Evolutionary conservation across 495 filamentous ascomycete genomes (phyloP).

Genomic region (Aspergillus olivimuriae): DNA sequence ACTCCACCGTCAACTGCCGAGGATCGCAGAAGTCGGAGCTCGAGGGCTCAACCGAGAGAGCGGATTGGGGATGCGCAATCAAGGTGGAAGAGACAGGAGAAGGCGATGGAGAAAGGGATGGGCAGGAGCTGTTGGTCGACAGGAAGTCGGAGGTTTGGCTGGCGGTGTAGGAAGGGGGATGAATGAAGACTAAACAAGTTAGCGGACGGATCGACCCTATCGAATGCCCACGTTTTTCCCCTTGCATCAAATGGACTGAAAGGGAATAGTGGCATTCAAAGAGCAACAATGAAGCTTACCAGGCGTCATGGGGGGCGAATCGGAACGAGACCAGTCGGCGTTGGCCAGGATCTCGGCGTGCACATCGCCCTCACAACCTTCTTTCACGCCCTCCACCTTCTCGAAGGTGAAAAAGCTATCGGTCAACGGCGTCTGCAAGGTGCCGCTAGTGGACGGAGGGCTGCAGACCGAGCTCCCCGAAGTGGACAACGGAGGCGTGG

Average conservation of each 20-base stretch:
- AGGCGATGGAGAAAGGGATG: constrained; percentile 75
- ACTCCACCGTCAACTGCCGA: constrained; percentile 77
- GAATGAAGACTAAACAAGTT: constrained; percentile 65
- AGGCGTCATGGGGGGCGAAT: constrained; percentile 86
- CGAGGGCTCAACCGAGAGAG: constrained; percentile 32
- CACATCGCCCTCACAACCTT: constrained; percentile 68
- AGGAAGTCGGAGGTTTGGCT: constrained; percentile 66
- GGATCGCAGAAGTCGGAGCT: constrained; percentile 81
- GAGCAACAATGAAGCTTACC: constrained; percentile 61
- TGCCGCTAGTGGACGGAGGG: constrained; percentile 69
- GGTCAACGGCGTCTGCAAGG: constrained; percentile 75
- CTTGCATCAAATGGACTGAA: constrained; percentile 10
- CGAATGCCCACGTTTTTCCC: neutral
- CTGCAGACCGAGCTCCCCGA: constrained; percentile 81
- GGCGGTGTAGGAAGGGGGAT: constrained; percentile 61
- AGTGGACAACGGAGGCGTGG: constrained; percentile 83
- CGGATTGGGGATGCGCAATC: constrained; percentile 55
- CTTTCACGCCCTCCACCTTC: constrained; percentile 73
- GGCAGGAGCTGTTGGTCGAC: constrained; percentile 60
- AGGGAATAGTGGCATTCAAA: neutral
- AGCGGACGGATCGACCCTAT: constrained; percentile 17
- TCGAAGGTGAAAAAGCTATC: constrained; percentile 71
- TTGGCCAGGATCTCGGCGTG: constrained; percentile 69
- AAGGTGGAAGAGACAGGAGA: constrained; percentile 60
- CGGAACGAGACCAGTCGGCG: constrained; percentile 67